phyloP scores from a whole-genome alignment of 371 early-diverging fungal genomes.

The Actinomortierella ambigua region DNA sequence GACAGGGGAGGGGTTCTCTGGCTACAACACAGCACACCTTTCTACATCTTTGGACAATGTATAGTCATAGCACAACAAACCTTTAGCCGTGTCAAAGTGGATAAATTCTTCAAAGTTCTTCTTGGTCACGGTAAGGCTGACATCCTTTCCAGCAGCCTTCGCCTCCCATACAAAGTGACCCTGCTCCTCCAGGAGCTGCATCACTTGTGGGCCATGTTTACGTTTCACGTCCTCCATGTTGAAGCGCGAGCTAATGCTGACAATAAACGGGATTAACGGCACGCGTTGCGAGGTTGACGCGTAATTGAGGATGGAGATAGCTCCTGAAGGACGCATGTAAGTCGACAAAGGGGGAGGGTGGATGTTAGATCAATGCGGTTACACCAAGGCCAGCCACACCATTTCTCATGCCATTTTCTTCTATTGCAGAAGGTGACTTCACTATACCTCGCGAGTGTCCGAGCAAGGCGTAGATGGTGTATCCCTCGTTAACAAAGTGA shows the following conservation, averaged over 20 bases:
- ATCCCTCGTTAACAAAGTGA: constrained; percentile 59
- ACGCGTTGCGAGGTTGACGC: constrained; percentile 51
- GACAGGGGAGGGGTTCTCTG: not conserved
- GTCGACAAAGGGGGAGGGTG: too few species aligned
- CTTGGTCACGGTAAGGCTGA: constrained; percentile 32
- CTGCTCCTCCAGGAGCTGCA: constrained; percentile 39
- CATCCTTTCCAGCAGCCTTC: constrained; percentile 28
- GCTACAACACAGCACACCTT: not conserved
- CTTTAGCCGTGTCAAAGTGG: constrained; percentile 33
- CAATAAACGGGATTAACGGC: constrained; percentile 42
- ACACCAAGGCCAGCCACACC: too few species aligned
- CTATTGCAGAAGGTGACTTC: too few species aligned
- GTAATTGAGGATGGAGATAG: constrained; percentile 57
- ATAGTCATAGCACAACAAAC: too few species aligned
- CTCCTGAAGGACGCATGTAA: too few species aligned
- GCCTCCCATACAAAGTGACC: constrained; percentile 46
- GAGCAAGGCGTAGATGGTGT: constrained; percentile 60
- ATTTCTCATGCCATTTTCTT: too few species aligned
- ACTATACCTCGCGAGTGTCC: constrained; percentile 60
- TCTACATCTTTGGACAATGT: too few species aligned
- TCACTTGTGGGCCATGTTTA: constrained; percentile 29
- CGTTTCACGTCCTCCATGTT: constrained; percentile 50
- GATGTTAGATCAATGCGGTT: too few species aligned
- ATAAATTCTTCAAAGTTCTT: constrained; percentile 38
- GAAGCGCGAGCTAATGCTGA: constrained; percentile 62